Percentiles rank a stretch among this genome's conserved stretches.
Conservation (phyloP, 192 early-diverging fungal species). For the Coemansia reversa region DNA sequence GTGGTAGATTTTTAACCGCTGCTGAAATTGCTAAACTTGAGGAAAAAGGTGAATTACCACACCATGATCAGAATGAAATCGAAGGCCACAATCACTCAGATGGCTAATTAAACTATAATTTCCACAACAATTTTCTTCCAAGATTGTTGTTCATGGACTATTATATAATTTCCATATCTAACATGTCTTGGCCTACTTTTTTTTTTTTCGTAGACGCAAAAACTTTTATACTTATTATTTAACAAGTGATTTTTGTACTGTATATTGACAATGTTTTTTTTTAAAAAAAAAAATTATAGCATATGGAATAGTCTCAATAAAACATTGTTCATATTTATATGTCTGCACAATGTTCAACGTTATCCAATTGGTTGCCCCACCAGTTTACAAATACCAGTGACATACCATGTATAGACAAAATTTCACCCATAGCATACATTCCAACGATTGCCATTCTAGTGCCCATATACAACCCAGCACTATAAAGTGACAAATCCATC, state of each 20-base stretch:
- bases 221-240: slow-evolving; percentile 5
- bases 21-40: slow-evolving; percentile 72
- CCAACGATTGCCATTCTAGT: slow-evolving; percentile 29
- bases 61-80: not conserved
- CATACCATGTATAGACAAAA: slow-evolving; percentile 12
- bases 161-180: no score
- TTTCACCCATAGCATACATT: slow-evolving; percentile 39
- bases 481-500: slow-evolving; percentile 47
- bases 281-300: not conserved
- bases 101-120: no score
- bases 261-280: slow-evolving; percentile 3
- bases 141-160: no score
- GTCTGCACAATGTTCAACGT: slow-evolving; percentile 35
- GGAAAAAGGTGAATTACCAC: slow-evolving; percentile 40
- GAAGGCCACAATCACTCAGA: not conserved
- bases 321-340: not conserved
- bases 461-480: slow-evolving; percentile 43
- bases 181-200: no score
- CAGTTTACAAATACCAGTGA: slow-evolving; percentile 39
- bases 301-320: not conserved
- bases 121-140: no score
- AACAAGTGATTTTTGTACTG: slow-evolving; percentile 6
- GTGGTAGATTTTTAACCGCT: slow-evolving; percentile 90
- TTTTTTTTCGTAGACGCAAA: no score
- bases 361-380: slow-evolving; percentile 46